A percentile compares a stretch with the other conserved stretches of the same genome.
Evolutionary conservation across 805 yeast genomes (phyloP).

Genomic region (Candida boidinii): DNA sequence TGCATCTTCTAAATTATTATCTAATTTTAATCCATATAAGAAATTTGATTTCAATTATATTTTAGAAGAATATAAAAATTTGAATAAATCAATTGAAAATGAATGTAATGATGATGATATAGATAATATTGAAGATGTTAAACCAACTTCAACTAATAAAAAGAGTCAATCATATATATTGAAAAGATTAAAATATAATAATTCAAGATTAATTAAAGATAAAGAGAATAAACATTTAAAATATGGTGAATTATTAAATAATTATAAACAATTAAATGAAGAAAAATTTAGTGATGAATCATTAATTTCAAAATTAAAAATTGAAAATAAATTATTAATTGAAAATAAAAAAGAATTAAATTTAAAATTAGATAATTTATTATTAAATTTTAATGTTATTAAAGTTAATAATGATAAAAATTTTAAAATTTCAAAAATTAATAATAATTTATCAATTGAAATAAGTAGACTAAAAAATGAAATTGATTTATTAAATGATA

Average conservation of each 20-base stretch:
- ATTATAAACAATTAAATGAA: conserved; percentile 25
- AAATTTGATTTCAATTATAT: too few relatives aligned
- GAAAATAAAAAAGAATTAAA: conserved; percentile 7
- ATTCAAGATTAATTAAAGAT: conserved; percentile 9
- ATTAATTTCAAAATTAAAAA: conserved; percentile 11
- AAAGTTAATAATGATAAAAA: conserved; percentile 23
- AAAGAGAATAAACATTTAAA: conserved; percentile 7
- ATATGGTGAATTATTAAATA: conserved; percentile 21
- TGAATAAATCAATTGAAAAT: too few relatives aligned
- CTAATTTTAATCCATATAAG: not conserved
- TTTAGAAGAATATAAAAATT: too few relatives aligned
- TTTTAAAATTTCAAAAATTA: conserved; percentile 17
- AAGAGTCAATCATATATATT: not conserved
- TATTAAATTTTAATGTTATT: conserved; percentile 24
- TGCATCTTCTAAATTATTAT: not conserved
- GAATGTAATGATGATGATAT: too few relatives aligned
- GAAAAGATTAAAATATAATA: conserved; percentile 1
- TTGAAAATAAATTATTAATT: conserved; percentile 12
- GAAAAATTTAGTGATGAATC: conserved; percentile 21
- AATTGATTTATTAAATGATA: conserved; percentile 2
- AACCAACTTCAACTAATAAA: conserved; percentile 4
- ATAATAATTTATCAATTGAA: conserved; percentile 17
- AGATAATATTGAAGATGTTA: too few relatives aligned
- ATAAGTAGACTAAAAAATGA: conserved; percentile 16
- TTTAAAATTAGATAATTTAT: conserved; percentile 12